Conservation (phyloP, 129 eudicot genomes). For the Arctium minus region DNA sequence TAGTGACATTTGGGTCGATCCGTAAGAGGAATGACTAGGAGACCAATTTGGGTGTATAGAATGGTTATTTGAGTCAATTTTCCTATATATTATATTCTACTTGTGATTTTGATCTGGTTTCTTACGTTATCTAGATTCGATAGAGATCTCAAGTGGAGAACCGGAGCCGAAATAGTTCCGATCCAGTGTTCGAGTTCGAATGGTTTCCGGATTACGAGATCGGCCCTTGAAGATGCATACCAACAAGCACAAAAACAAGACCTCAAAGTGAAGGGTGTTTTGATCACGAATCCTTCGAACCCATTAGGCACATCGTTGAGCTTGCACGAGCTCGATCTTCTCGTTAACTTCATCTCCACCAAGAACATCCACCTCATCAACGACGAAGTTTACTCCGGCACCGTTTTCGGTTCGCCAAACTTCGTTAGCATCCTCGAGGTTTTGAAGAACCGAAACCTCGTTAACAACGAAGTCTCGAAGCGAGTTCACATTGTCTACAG, state of each 20-base stretch:
- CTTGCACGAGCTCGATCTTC: slow-evolving; percentile 60
- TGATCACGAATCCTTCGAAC: slow-evolving; percentile 88
- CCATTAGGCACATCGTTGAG: slow-evolving; percentile 80
- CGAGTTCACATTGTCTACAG: slow-evolving; percentile 83
- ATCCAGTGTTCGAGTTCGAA: slow-evolving; percentile 78
- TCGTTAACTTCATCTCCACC: slow-evolving; percentile 51
- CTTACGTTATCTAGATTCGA: slow-evolving; percentile 61
- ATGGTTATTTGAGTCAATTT: too few relatives aligned
- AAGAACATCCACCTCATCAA: slow-evolving; percentile 71
- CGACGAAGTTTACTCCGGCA: slow-evolving; percentile 91
- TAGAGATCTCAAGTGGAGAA: slow-evolving; percentile 97
- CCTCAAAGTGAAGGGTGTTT: slow-evolving; percentile 76
- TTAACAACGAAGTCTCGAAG: slow-evolving; percentile 40
- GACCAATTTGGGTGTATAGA: too few relatives aligned
- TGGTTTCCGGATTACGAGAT: slow-evolving; percentile 60
- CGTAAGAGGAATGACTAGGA: too few relatives aligned
- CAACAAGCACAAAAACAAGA: slow-evolving; percentile 56
- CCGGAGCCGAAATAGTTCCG: slow-evolving; percentile 87
- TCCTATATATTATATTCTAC: not conserved
- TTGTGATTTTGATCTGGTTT: slow-evolving; percentile 18
- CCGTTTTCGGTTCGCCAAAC: slow-evolving; percentile 54
- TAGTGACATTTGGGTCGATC: too few relatives aligned
- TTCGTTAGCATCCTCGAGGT: slow-evolving; percentile 69
- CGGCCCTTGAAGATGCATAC: slow-evolving; percentile 80
- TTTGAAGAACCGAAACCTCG: slow-evolving; percentile 33